A percentile compares a stretch with the other conserved stretches of the same genome.
phyloP scores from a whole-genome alignment of 129 eudicot genomes.

The Flaveria ramosissima region DNA sequence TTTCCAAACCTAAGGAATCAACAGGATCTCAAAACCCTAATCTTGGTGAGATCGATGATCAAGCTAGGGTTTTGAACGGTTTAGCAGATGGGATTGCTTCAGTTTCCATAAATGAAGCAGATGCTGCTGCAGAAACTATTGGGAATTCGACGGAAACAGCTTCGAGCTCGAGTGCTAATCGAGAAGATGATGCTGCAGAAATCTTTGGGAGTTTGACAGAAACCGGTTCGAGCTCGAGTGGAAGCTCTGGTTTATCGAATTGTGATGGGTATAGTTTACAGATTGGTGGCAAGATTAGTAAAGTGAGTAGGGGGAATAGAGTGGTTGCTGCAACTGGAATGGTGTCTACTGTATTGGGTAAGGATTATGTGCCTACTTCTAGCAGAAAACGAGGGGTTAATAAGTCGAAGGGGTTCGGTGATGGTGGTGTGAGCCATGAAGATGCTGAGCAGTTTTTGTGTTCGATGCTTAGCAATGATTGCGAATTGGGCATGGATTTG shows the following conservation, averaged over 20 bases:
- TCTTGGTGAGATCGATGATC: constrained; percentile 8
- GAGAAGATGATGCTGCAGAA: constrained; percentile 38
- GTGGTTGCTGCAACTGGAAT: constrained; percentile 83
- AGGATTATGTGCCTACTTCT: constrained; percentile 63
- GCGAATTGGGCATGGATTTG: constrained; percentile 76
- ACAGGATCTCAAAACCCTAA: constrained; percentile 13
- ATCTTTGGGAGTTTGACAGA: constrained; percentile 31
- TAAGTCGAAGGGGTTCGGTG: constrained; percentile 36
- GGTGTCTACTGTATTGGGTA: constrained; percentile 67
- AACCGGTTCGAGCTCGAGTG: constrained; percentile 51
- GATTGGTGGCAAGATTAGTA: constrained; percentile 28
- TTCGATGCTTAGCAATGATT: constrained; percentile 82
- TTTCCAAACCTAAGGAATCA: constrained; percentile 34
- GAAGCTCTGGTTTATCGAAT: constrained; percentile 49
- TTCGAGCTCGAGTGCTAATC: constrained; percentile 49
- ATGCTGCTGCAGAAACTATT: constrained; percentile 50
- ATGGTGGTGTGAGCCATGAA: constrained; percentile 41
- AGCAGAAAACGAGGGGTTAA: constrained; percentile 39
- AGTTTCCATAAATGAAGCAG: constrained; percentile 57
- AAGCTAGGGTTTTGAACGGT: constrained; percentile 38
- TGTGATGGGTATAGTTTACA: constrained; percentile 27
- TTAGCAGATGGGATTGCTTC: constrained; percentile 59
- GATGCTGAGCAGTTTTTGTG: constrained; percentile 82
- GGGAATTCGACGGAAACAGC: constrained; percentile 30
- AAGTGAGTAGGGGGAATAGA: constrained; percentile 41